Evolutionary conservation across 1,284 basidiomycete genomes (phyloP), one percentile per base, ranked within the genome.

Genomic region (Fomitopsis pinicola): DNA sequence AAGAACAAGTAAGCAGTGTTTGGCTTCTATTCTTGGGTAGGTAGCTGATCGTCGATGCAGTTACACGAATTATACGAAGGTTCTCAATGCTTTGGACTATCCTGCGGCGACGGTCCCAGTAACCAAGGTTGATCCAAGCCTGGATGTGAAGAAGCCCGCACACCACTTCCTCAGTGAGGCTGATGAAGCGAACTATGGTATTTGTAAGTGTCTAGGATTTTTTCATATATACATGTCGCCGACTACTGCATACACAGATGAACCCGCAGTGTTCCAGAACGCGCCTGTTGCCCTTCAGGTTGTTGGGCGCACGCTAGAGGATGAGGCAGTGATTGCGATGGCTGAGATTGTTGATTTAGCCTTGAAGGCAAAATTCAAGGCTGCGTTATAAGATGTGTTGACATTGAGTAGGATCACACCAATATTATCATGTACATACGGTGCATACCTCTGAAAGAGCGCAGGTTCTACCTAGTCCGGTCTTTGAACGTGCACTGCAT

Each of bases 201-300:
- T 75, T n/a, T 84, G 81, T 82, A 64, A 67, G 80, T 71, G 17
- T 45, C 30, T 22, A 36, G 36, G 14, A 22, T 9, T 15, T 1
- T 9, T 10, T 33, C 5, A 33, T 9, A 17, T 46, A 38, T n/a
- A 22, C n/a, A 42, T 44, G 38, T 40, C 36, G 54, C 56, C 42
- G 28, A 40, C 10, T 33, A 26, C 0, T 28, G 8, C 26, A 22
- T 45, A 38, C 58, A 8, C 60, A 82, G 81, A 84, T 67, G 75
- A 80, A 44, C 77, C 82, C 2, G 69, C 78, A 26, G 71, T 74
- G 30, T 78, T 77, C 60, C 66, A 71, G 22, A 78, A 80, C 53
- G 81, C 80, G 0, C 83, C 85, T 1, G 75, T 84, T 2, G 75
- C 75, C 5, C 66, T 87, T 26, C 84, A 86, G 68, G 62, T 84